Percentiles rank a stretch among this genome's conserved stretches.
Evolutionary conservation across 2,329 filamentous ascomycete species (phyloP).

Genomic region (Claviceps digitariae): DNA sequence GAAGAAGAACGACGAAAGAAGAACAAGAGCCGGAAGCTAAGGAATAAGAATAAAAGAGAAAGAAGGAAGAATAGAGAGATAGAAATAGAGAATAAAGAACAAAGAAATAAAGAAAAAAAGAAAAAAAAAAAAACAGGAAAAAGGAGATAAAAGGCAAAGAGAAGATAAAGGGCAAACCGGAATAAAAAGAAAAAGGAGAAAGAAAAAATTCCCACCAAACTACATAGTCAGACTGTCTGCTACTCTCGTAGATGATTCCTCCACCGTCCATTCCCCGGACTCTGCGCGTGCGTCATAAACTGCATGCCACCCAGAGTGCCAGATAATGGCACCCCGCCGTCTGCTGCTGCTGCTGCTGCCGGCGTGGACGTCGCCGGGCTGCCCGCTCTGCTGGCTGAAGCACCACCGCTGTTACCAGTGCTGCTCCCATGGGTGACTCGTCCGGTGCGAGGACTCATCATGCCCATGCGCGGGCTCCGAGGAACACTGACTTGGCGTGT

Average conservation of each 20-base stretch:
- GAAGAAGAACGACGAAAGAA: neutral
- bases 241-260: conserved; percentile 29
- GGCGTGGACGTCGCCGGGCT: conserved; percentile 29
- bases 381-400: conserved; percentile 32
- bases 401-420: conserved; percentile 15
- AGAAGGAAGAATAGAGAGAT: too few relatives aligned
- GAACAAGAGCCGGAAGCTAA: too few relatives aligned
- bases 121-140: neutral
- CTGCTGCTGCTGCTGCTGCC: conserved; percentile 15
- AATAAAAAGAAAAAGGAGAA: neutral
- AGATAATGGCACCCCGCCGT: conserved; percentile 10
- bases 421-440: conserved; percentile 10
- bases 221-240: neutral
- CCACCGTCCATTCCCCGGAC: conserved; percentile 14
- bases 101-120: neutral
- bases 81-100: too few relatives aligned
- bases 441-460: conserved; percentile 35
- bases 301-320: conserved; percentile 21
- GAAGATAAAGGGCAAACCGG: too few relatives aligned
- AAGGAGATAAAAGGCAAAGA: neutral
- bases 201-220: neutral
- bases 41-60: too few relatives aligned
- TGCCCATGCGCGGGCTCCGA: conserved; percentile 39
- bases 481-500: conserved; percentile 44
- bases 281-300: conserved; percentile 24